Evolutionary conservation across 78 protist genomes (phyloP), one percentile per base, ranked within the genome.

Genomic region (Chrysochromulina parva): DNA sequence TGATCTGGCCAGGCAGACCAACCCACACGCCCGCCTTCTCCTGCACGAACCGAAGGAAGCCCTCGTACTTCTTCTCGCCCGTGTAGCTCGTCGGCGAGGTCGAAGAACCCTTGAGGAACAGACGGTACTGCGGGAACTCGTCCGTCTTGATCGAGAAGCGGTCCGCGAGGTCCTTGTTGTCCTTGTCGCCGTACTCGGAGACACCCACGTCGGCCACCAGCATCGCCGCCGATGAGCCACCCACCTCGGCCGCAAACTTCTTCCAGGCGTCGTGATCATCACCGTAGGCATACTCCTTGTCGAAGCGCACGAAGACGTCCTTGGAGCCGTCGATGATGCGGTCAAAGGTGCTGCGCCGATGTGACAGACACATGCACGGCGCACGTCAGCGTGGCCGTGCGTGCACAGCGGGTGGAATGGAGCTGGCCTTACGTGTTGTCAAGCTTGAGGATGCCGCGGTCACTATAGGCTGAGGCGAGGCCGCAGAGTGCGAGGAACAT

Each of bases 261-360:
- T 74, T 74, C 82, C 82, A 74, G 57, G 82, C 82, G 82, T 74
- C 82, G 55, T 74, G 82, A 53, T 38, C 82, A 13, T 74, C 82
- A n/a, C 82, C 82, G 26, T 74, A 74, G 13, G 82, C 13, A 14
- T 74, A 74, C 82, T 74, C 82, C 82, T 74, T 74, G 82, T 74
- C 82, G 57, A 74, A 74, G 82, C 82, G 82, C 28, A 74, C 82
- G 57, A 74, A 16, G 82, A 74, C 55, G n/a, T 4, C 14, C 57
- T 55, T 53, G 19, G 57, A 17, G 57, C 82, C 82, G 55, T 74
- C 82, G 82, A 74, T 13, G n/a, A 74, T 28, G 26, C 57, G 54
- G 82, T 74, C 82, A 55, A 74, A 74, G 26, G 82, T 74, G 4
- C 28, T 74, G 82, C 71, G 24, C 71, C 9, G 62, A 65, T 7